A percentile compares a stretch with the other conserved stretches of the same genome.
phyloP scores from a whole-genome alignment of 2,329 filamentous ascomycete genomes.

The Aspergillus sergii region DNA sequence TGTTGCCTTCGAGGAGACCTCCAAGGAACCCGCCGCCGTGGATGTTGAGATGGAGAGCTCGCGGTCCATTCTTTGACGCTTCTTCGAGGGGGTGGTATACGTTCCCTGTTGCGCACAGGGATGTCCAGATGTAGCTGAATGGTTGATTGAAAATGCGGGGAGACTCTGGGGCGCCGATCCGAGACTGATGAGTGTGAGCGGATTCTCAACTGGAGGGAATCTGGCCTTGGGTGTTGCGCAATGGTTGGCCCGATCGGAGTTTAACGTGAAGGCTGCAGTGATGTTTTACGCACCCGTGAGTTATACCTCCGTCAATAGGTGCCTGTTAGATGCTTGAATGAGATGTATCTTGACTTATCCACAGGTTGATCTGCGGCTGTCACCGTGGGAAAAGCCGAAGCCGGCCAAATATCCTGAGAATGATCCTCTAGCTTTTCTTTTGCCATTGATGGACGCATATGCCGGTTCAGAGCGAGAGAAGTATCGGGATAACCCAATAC shows the following conservation, averaged over 20 bases:
- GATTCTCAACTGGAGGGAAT: conserved; percentile 50
- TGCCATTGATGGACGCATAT: conserved; percentile 51
- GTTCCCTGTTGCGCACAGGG: conserved; percentile 47
- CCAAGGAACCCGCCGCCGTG: too few relatives aligned
- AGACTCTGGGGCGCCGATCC: conserved; percentile 27
- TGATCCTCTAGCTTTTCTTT: conserved; percentile 44
- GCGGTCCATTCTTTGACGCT: too few relatives aligned
- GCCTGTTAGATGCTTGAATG: not conserved
- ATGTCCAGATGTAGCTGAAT: conserved; percentile 49
- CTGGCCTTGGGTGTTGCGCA: conserved; percentile 42
- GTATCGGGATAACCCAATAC: conserved; percentile 9
- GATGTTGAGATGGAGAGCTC: too few relatives aligned
- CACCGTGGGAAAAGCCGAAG: conserved; percentile 46
- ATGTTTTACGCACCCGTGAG: conserved; percentile 43
- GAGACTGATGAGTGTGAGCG: conserved; percentile 47
- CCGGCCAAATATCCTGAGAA: conserved; percentile 35
- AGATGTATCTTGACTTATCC: not conserved
- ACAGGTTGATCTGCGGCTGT: conserved; percentile 43
- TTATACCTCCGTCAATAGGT: not conserved
- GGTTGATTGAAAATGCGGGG: conserved; percentile 43
- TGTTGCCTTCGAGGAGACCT: too few relatives aligned
- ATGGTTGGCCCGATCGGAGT: conserved; percentile 23
- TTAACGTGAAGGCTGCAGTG: conserved; percentile 41
- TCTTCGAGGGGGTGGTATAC: too few relatives aligned
- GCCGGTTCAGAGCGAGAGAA: conserved; percentile 26